Percentiles rank a stretch among this genome's conserved stretches.
Evolutionary conservation across 306 rosid genomes (phyloP).

Genomic region (Notholithocarpus densiflorus): DNA sequence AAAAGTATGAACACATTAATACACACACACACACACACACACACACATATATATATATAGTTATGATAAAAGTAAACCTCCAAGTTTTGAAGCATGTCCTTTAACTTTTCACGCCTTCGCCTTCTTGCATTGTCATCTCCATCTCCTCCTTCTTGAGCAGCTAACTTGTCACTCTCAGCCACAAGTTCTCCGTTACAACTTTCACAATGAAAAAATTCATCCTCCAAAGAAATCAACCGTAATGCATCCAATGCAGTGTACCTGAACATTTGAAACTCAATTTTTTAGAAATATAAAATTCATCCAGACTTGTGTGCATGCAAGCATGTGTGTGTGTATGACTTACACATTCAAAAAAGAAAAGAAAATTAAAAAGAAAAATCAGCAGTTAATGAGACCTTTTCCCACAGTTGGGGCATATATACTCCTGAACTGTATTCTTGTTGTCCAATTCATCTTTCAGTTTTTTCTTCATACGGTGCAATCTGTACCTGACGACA

Average conservation of each 20-base stretch:
- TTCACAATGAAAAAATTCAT: constrained; percentile 87
- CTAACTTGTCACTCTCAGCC: constrained; percentile 88
- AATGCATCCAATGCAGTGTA: constrained; percentile 91
- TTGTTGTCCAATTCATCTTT: constrained; percentile 98
- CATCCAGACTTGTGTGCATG: neutral
- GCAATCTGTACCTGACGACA: constrained; percentile 90
- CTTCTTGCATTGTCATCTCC: constrained; percentile 84
- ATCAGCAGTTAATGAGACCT: constrained; percentile 44
- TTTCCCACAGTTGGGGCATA: constrained; percentile 81
- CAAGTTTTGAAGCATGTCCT: constrained; percentile 86
- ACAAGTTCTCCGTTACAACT: constrained; percentile 83
- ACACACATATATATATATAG: no score
- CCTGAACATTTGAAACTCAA: constrained; percentile 37
- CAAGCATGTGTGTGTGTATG: neutral
- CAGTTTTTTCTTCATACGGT: constrained; percentile 92
- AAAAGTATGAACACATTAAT: neutral
- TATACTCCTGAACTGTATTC: constrained; percentile 86
- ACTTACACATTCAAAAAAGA: neutral
- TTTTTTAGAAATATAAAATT: constrained; percentile 1
- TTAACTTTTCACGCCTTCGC: constrained; percentile 77
- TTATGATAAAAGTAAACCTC: constrained; percentile 48
- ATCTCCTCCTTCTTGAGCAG: constrained; percentile 82
- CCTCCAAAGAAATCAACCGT: constrained; percentile 81
- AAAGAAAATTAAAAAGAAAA: neutral
- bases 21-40: no score